Base-by-base conservation (phyloP, 176 grass and related monocot species). In the Thinopyrum elongatum region DNA sequence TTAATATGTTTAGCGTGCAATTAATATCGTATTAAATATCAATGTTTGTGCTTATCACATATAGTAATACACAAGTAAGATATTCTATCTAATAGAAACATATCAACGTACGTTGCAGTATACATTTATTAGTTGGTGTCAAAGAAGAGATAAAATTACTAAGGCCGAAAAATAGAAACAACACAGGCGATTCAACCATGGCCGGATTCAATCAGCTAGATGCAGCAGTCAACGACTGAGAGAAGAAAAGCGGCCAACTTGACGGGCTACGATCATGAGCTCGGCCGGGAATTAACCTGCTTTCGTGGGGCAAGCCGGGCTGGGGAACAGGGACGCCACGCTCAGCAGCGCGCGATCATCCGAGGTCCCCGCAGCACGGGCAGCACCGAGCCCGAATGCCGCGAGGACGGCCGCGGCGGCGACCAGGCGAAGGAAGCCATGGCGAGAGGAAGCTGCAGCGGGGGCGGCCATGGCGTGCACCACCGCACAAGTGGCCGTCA, bases 261-360 rank as follows among this genome's bases (percentile, higher is more conserved):
- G 23, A 65, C 26, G 35, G 46, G 3, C 8, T 27, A 29, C 19
- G 46, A 76, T 29, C 74, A 33, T 22, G 46, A 76, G 46, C 74
- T 76, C 46, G 74, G 13, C 46, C 44, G 11, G 25, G 55, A 81
- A 78, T 23, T 59, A 68, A 90, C 89, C 89, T 90, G 15, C 58
- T 12, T 74, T 31, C 30, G 73, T 19, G 27, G 27, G 22, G 55
- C 88, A 90, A 27, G 79, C 41, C 22, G 80, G 36, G 74, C 1
- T 60, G 3, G 75, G 75, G 5, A 80, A 65, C 34, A 87, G 9
- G 44, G 85, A 58, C 27, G 29, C 22, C 42, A 75, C 26, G 8
- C 41, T 65, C 59, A 91, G 75, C 68, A 23, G 21, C 58, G 83
- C 80, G n/a, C 10, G 27, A 23, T 55, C 30, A n/a, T 33, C 46